phyloP scores from a whole-genome alignment of 176 grass and related monocot genomes.

The Eleusine coracana region DNA sequence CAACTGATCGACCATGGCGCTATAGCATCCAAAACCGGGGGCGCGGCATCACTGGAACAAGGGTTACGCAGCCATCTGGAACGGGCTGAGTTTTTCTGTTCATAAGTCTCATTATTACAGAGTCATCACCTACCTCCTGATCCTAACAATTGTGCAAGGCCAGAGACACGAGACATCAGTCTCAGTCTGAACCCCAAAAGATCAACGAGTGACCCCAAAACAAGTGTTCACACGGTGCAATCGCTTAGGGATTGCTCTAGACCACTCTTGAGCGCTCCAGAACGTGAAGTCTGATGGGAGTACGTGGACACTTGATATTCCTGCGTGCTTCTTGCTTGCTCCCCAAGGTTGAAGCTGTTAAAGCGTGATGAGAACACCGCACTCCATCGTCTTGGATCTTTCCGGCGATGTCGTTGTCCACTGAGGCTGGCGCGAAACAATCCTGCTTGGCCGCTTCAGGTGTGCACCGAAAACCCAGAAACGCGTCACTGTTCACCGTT shows the following conservation, averaged over 20 bases:
- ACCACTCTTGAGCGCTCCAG: constrained; percentile 22
- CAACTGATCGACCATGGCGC: neutral
- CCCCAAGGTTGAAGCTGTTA: constrained; percentile 26
- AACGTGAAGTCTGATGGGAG: neutral
- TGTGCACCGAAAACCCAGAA: neutral
- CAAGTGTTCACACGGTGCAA: neutral
- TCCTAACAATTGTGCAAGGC: neutral
- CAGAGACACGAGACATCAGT: neutral
- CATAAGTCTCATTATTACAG: neutral
- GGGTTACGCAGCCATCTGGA: neutral
- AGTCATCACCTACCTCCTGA: neutral
- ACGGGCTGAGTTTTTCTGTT: neutral
- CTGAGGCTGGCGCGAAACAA: neutral
- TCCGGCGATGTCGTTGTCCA: constrained; percentile 21
- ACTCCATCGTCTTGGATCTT: neutral
- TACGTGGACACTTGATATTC: neutral
- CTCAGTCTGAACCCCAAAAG: neutral
- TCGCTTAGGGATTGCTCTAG: neutral
- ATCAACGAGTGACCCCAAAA: neutral
- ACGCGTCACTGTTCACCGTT: neutral
- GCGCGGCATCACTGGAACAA: neutral
- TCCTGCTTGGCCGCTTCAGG: neutral
- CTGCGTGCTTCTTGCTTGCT: neutral
- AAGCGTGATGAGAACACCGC: neutral
- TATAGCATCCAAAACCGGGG: neutral